A percentile compares a stretch with the other conserved stretches of the same genome.
Conservation (phyloP, 2,329 filamentous ascomycete genomes). For the Metarhizium guizhouense region DNA sequence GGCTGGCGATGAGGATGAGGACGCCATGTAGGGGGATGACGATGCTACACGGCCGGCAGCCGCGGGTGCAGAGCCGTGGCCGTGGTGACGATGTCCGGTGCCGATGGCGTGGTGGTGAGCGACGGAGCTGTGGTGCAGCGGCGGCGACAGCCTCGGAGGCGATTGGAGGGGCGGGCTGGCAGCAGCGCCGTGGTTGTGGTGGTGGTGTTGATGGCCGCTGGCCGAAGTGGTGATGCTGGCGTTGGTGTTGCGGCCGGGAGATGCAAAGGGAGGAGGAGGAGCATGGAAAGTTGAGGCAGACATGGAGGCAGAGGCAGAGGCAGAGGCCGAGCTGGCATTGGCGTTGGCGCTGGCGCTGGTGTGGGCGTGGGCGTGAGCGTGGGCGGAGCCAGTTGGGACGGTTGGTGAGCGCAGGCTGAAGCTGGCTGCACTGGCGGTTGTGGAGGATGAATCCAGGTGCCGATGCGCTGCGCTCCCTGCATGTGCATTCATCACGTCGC, state of each 20-base stretch:
- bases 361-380: constrained; percentile 21
- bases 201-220: constrained; percentile 19
- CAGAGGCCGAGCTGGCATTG: background rate
- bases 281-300: constrained; percentile 17
- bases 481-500: constrained; percentile 36
- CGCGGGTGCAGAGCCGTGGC: constrained; percentile 12
- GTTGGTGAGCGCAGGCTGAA: constrained; percentile 43
- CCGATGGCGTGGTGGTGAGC: constrained; percentile 4
- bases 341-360: constrained; percentile 23
- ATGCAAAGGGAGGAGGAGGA: constrained; percentile 20
- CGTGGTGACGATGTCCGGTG: constrained; percentile 1
- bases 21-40: constrained; percentile 26
- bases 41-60: background rate
- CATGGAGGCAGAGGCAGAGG: background rate
- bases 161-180: constrained; percentile 22
- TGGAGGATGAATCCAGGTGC: constrained; percentile 15
- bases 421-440: constrained; percentile 25
- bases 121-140: constrained; percentile 2
- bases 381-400: constrained; percentile 10
- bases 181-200: constrained; percentile 17
- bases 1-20: constrained; percentile 20
- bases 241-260: constrained; percentile 20
- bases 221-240: constrained; percentile 17
- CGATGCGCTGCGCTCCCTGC: constrained; percentile 4
- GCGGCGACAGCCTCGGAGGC: constrained; percentile 12